Evolutionary conservation across 2,329 filamentous ascomycete genomes (phyloP).

Genomic region (Talaromyces verruculosus): DNA sequence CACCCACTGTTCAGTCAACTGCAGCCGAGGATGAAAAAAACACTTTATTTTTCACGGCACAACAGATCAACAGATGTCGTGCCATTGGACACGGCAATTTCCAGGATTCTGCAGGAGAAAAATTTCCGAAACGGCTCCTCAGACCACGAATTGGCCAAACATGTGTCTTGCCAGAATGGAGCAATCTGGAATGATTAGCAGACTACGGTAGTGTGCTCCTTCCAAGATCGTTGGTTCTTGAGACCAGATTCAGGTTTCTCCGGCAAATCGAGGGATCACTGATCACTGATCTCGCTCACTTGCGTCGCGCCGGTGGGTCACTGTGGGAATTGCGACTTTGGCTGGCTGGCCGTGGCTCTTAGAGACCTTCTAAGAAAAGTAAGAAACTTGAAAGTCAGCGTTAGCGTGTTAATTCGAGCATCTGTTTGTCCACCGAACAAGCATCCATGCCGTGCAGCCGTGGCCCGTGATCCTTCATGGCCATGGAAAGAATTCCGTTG

Average conservation of each 20-base stretch:
- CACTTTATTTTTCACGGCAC: not conserved
- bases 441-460: not conserved
- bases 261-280: not conserved
- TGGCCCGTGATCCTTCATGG: not conserved
- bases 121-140: slow-evolving; percentile 13
- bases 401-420: not conserved
- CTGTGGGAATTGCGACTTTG: slow-evolving; percentile 15
- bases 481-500: not conserved
- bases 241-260: slow-evolving; percentile 1
- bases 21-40: not conserved
- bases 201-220: not conserved
- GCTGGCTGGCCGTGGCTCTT: not conserved
- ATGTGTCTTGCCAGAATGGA: not conserved
- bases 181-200: not conserved
- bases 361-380: not conserved
- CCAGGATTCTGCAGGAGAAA: slow-evolving; percentile 7
- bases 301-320: slow-evolving; percentile 21
- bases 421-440: not conserved
- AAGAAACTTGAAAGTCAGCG: slow-evolving; percentile 1
- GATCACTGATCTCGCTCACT: slow-evolving; percentile 7
- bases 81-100: not conserved
- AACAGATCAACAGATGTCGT: not conserved
- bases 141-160: slow-evolving; percentile 8
- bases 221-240: not conserved
- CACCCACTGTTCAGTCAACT: not conserved